phyloP scores from a whole-genome alignment of 2,329 filamentous ascomycete genomes.

The Septoria linicola region DNA sequence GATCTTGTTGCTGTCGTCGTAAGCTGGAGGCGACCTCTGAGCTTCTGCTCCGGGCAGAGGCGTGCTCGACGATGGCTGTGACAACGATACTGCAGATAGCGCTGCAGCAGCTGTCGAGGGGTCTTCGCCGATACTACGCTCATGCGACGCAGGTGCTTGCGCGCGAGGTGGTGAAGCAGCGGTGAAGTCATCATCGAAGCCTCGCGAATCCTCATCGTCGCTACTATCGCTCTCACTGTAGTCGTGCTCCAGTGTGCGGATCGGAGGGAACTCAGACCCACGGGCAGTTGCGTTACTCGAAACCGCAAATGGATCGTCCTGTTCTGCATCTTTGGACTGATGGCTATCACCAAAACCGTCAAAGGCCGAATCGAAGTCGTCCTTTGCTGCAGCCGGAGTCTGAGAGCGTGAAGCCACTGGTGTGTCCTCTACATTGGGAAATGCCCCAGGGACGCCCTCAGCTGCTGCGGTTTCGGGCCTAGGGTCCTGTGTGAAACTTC shows the following conservation, averaged over 20 bases:
- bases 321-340: slow-evolving; percentile 28
- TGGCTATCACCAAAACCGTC: slow-evolving; percentile 62
- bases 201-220: slow-evolving; percentile 57
- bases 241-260: slow-evolving; percentile 78
- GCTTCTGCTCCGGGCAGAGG: slow-evolving; percentile 54
- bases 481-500: slow-evolving; percentile 23
- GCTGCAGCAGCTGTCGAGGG: slow-evolving; percentile 11
- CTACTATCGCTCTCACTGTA: slow-evolving; percentile 75
- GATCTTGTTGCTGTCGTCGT: slow-evolving; percentile 46
- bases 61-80: slow-evolving; percentile 21
- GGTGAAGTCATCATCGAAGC: slow-evolving; percentile 92
- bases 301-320: slow-evolving; percentile 44
- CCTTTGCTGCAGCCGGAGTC: slow-evolving; percentile 43
- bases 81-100: not conserved
- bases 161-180: slow-evolving; percentile 51
- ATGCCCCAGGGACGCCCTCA: slow-evolving; percentile 50
- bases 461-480: slow-evolving; percentile 21
- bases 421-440: slow-evolving; percentile 48
- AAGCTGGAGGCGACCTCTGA: slow-evolving; percentile 59
- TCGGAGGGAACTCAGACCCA: slow-evolving; percentile 78
- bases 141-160: slow-evolving; percentile 9
- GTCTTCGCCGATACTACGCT: not conserved
- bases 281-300: slow-evolving; percentile 31
- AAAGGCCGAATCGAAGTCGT: slow-evolving; percentile 84
- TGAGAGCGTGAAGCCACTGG: slow-evolving; percentile 49